Percentiles rank a stretch among this genome's conserved stretches.
These are phyloP conservation scores for Buxus sempervirens DNA, from an alignment of 164 flowering plant genomes.

Conservation along the genomic window DNA sequence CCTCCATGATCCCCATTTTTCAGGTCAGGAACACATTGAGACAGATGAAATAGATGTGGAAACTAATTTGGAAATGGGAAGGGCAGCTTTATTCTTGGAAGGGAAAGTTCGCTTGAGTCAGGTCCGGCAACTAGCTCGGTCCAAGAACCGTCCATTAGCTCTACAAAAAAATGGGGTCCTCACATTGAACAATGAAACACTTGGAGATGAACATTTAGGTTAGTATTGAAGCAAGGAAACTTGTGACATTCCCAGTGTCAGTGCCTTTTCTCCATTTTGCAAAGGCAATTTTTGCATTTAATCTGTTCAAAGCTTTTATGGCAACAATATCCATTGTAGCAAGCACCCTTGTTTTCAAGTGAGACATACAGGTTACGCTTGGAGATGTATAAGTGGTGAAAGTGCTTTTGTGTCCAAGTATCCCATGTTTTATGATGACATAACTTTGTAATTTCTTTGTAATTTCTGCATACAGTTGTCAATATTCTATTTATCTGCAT, in stretches of 20 bases:
- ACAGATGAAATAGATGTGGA: conserved; percentile 1
- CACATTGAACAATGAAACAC: neutral
- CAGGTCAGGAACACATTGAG: conserved; percentile 6
- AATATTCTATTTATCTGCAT: neutral
- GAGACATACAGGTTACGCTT: too few species aligned
- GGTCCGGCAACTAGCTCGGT: conserved; percentile 4
- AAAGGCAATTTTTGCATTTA: too few species aligned
- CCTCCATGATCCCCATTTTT: too few species aligned
- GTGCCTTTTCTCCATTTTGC: neutral
- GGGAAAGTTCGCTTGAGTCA: conserved; percentile 12
- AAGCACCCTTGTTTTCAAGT: too few species aligned
- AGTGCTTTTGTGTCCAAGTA: neutral
- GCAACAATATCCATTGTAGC: too few species aligned
- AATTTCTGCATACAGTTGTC: neutral
- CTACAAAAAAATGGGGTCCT: neutral
- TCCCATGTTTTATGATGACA: neutral
- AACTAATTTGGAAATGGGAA: neutral
- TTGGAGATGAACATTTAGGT: neutral
- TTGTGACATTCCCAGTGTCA: neutral
- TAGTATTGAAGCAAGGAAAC: neutral
- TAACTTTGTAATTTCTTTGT: neutral
- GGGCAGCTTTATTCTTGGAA: neutral
- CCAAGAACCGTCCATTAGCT: conserved; percentile 1
- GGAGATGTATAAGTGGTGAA: too few species aligned
- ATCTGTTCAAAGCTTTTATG: too few species aligned